Base-by-base conservation (phyloP, 768 basidiomycete species). In the Tulasnella calospora region DNA sequence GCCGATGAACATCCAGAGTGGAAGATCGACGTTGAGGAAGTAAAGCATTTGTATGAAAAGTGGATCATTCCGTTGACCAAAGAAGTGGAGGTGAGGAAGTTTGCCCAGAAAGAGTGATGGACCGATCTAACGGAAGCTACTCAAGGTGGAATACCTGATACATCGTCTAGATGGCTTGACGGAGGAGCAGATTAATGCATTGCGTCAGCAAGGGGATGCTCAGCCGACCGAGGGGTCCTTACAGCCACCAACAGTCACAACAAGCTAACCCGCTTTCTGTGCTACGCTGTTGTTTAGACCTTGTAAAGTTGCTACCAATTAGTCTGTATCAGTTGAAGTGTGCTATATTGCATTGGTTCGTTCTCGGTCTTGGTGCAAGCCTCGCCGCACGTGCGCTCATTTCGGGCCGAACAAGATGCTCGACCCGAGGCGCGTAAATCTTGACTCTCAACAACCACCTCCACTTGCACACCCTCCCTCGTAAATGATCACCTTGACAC, bases 41-140 rank as follows among this genome's bases (percentile, higher is more conserved):
- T 99, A 21, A 93, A 98, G 33, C 92, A 94, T 83, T 84, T 99
- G 80, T 99, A 99, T 83, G 91, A 96, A 83, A 93, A 92, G 82
- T 95, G 92, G 82, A 96, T 99, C 80, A 99, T 99, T 79, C 98
- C 98, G 12, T 84, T 99, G 81, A 99, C 98, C 0, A 98, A 97
- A 84, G 95, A 98, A 83, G 94, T 99, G 78, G 98, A 99, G 94
- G 97, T 97, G 83, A 71, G 86, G 82, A 19, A 47, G 17, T 46
- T 46, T 72, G 7, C 2, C 71, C 40, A 12, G n/a, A 35, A 35
- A 41, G 27, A 19, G 46, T 72, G 23, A 30, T n/a, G 40, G 21
- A 13, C 30, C 21, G 6, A 41, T 38, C 38, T 33, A 36, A 33
- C 36, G 3, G 21, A 17, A 70, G 15, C 7, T 44, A 1, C 36